Base-by-base conservation (phyloP, 345 rosid species). In the Acer yangbiense region DNA sequence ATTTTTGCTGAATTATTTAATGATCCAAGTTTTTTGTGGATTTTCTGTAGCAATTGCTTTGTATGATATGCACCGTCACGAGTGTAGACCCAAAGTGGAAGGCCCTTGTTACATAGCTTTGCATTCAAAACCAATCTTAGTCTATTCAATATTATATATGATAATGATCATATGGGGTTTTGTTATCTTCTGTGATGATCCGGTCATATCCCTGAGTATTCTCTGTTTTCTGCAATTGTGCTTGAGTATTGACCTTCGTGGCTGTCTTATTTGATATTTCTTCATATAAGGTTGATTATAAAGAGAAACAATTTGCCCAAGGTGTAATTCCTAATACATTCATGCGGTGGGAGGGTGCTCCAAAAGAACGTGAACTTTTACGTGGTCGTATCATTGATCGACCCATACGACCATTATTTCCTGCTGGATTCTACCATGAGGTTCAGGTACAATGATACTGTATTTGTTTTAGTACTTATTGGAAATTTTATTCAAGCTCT, bases 221-320 rank as follows among this genome's bases (percentile, higher is more conserved):
- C 20, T 58, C 65, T 35, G 18, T 72, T 57, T 21, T 43, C 2
- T n/a, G 64, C 13, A 23, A 41, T 54, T 29, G 17, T 69, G 66
- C 4, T 21, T 41, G 32, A 80, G 20, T 77, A 46, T 76, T 64
- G 43, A 20, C 46, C 12, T 1, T 4, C 21, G 21, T 54, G 65
- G 66, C 62, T 57, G 14, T 73, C 35, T 77, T 35, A 57, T 23
- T 46, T 9, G 23, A 29, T 63, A 76, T 79, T 69, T 21, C 55
- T 77, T 78, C 64, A 69, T 29, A 21, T 66, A 78, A 93, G 99
- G 97, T 96, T 83, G 99, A 96, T 80, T 96, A 96, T 84, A 95
- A 92, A 91, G 99, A 96, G 90, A 94, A 93, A 86, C 97, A 87
- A 82, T 96, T 86, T 83, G 99, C 99, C 17, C 93, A 88, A 82